Conservation (phyloP, 169 alveolate species). For the Cyclospora cayetanensis region DNA sequence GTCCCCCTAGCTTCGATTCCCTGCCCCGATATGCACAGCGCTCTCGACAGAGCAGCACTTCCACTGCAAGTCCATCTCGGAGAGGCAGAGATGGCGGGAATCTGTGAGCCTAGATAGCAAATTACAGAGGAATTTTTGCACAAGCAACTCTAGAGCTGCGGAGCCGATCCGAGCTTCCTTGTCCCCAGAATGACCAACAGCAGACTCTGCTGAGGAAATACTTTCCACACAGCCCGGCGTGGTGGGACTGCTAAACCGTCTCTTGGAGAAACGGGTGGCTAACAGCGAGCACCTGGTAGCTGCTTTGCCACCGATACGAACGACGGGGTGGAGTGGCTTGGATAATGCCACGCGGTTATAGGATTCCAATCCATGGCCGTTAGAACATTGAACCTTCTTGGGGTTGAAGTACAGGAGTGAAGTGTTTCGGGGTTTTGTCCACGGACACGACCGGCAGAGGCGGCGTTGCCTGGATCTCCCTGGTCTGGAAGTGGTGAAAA, state of each 20-base stretch:
- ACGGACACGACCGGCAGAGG: background rate
- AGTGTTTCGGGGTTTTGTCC: background rate
- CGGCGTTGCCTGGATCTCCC: background rate
- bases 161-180: background rate
- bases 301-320: background rate
- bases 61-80: conserved; percentile 13
- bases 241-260: background rate
- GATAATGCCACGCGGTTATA: background rate
- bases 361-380: background rate
- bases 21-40: background rate
- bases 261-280: background rate
- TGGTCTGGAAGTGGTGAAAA: background rate
- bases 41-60: background rate
- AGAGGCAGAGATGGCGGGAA: background rate
- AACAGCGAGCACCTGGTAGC: background rate
- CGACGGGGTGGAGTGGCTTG: background rate
- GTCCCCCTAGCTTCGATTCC: background rate
- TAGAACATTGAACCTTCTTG: background rate
- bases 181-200: background rate
- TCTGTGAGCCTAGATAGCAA: background rate
- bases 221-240: background rate
- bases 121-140: background rate
- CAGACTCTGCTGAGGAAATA: no score
- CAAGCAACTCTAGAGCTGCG: background rate
- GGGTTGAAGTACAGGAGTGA: background rate